phyloP scores from a whole-genome alignment of 768 basidiomycete genomes.

The Podaxis sp. region DNA sequence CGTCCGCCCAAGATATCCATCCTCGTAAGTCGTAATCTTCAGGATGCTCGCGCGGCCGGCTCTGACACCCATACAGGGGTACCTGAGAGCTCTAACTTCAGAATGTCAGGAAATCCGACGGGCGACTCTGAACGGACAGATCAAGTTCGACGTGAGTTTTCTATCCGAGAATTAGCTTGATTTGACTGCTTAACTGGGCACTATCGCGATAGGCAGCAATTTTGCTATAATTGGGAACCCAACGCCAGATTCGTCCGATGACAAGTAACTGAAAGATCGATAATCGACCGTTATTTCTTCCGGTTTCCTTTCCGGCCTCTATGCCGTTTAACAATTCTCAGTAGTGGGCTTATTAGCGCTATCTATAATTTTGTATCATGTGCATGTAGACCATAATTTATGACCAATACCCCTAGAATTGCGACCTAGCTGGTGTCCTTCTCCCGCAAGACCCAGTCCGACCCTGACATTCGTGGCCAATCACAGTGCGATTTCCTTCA shows the following conservation, averaged over 20 bases:
- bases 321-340: background rate
- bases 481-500: too few relatives aligned
- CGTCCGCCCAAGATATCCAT: background rate
- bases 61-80: background rate
- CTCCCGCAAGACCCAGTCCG: background rate
- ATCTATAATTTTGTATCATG: background rate
- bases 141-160: background rate
- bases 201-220: background rate
- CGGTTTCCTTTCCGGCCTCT: background rate
- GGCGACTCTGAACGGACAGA: background rate
- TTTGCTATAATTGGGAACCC: background rate
- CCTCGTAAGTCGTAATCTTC: background rate
- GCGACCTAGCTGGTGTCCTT: background rate
- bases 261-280: background rate
- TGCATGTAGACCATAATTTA: background rate
- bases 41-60: background rate
- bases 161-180: background rate
- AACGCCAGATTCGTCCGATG: background rate
- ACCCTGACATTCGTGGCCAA: background rate
- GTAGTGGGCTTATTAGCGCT: background rate
- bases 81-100: background rate
- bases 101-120: constrained; percentile 3
- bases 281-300: background rate
- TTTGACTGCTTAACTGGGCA: background rate
- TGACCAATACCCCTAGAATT: background rate